Evolutionary conservation across 2,329 filamentous ascomycete genomes (phyloP).

Genomic region (Monilinia laxa): DNA sequence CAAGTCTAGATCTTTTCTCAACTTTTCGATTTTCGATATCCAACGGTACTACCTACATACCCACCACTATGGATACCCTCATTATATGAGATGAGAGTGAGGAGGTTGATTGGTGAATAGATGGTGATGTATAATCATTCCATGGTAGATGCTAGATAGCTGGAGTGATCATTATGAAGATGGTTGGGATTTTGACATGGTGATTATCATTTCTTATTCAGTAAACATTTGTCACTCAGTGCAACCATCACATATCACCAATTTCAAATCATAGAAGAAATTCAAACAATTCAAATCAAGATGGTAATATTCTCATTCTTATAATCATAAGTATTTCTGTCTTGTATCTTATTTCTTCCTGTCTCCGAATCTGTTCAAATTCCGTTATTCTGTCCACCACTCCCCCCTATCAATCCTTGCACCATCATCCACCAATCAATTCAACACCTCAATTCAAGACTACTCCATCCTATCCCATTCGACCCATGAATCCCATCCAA

Average conservation of each 20-base stretch:
- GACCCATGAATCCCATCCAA: conserved; percentile 7
- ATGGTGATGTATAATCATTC: too few species aligned
- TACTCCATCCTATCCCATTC: not conserved
- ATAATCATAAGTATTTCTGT: conserved; percentile 3
- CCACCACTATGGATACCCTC: too few species aligned
- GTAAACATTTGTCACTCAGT: too few species aligned
- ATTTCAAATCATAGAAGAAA: not conserved
- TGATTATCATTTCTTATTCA: too few species aligned
- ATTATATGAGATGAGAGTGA: too few species aligned
- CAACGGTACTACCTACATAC: too few species aligned
- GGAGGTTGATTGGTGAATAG: too few species aligned
- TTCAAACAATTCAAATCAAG: not conserved
- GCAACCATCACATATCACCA: not conserved
- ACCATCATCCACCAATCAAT: not conserved
- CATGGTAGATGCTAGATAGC: too few species aligned
- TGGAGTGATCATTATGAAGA: too few species aligned
- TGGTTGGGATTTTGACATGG: too few species aligned
- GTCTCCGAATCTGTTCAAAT: not conserved
- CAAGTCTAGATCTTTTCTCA: too few species aligned
- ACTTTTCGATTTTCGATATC: too few species aligned
- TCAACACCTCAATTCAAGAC: not conserved
- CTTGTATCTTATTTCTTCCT: not conserved
- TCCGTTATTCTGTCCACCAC: not conserved
- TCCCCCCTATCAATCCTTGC: not conserved
- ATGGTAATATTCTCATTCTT: conserved; percentile 12